phyloP scores from a whole-genome alignment of 2,329 filamentous ascomycete species.

The Aspergillus awamori region DNA sequence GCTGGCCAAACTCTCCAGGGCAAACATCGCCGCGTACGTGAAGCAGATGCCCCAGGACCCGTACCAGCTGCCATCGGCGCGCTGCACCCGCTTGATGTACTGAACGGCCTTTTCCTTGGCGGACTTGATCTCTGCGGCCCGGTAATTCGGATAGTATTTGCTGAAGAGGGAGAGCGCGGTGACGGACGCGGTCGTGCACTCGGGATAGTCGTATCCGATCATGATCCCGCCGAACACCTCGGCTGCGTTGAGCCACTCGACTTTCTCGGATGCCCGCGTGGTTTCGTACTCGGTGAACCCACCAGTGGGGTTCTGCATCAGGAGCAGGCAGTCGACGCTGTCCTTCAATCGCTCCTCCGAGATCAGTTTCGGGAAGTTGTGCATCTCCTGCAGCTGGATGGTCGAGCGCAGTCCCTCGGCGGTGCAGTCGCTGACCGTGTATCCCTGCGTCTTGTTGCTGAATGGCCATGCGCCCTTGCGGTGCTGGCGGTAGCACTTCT shows the following conservation, averaged over 20 bases:
- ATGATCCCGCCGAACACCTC: slow-evolving; percentile 97
- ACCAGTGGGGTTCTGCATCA: slow-evolving; percentile 85
- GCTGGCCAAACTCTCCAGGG: slow-evolving; percentile 79
- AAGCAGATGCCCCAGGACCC: slow-evolving; percentile 98
- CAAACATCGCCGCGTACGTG: slow-evolving; percentile 96
- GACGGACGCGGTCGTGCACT: slow-evolving; percentile 94
- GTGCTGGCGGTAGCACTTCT: slow-evolving; percentile 82
- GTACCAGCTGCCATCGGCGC: slow-evolving; percentile 90
- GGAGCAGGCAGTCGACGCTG: slow-evolving; percentile 84
- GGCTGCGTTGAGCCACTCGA: slow-evolving; percentile 90
- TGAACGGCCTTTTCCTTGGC: slow-evolving; percentile 74
- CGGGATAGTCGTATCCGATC: slow-evolving; percentile 97
- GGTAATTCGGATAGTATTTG: slow-evolving; percentile 78
- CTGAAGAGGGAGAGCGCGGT: slow-evolving; percentile 83
- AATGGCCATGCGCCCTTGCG: slow-evolving; percentile 96
- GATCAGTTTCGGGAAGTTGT: slow-evolving; percentile 73
- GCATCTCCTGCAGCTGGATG: slow-evolving; percentile 77
- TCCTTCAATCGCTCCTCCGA: slow-evolving; percentile 79
- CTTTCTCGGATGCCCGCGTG: slow-evolving; percentile 71
- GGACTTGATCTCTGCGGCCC: slow-evolving; percentile 69
- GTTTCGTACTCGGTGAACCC: slow-evolving; percentile 91
- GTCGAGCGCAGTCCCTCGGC: slow-evolving; percentile 87
- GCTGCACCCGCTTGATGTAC: slow-evolving; percentile 82
- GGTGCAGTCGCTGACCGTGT: slow-evolving; percentile 93
- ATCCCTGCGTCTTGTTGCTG: slow-evolving; percentile 88